Conservation (phyloP, 2,329 filamentous ascomycete species). For the Sporothrix luriei region DNA sequence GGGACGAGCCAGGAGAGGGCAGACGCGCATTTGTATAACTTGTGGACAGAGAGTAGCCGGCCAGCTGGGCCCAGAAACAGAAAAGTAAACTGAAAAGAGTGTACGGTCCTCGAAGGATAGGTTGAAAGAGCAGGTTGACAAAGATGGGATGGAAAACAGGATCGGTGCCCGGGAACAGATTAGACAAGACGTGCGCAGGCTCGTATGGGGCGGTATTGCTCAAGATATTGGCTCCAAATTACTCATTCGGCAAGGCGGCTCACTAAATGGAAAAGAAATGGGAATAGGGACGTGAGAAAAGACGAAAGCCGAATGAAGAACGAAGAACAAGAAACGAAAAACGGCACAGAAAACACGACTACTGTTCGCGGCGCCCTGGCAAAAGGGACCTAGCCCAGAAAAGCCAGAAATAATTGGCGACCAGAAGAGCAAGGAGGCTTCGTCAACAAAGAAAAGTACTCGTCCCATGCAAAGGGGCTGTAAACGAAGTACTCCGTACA, state of each 20-base stretch:
- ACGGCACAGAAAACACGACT: neutral
- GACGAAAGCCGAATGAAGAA: neutral
- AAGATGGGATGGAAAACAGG: conserved; percentile 24
- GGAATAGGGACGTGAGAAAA: neutral
- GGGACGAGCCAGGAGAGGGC: neutral
- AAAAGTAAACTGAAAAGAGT: conserved; percentile 2
- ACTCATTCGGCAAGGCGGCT: conserved; percentile 32
- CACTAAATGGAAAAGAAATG: neutral
- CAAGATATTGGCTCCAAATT: conserved; percentile 29
- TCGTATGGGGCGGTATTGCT: conserved; percentile 28
- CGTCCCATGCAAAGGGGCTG: neutral
- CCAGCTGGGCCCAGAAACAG: conserved; percentile 11
- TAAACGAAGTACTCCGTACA: too few relatives aligned
- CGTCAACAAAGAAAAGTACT: conserved; percentile 10
- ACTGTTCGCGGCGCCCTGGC: neutral
- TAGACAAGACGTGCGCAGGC: conserved; percentile 1
- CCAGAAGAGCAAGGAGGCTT: neutral
- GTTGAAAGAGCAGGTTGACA: neutral
- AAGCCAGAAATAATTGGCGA: neutral
- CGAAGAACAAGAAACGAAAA: neutral
- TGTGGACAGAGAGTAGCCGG: conserved; percentile 1
- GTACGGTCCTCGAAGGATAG: neutral
- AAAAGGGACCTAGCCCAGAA: neutral
- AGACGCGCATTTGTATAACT: conserved; percentile 4
- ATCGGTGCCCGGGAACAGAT: neutral